phyloP scores from a whole-genome alignment of 129 eudicot genomes.

The Centella asiatica region DNA sequence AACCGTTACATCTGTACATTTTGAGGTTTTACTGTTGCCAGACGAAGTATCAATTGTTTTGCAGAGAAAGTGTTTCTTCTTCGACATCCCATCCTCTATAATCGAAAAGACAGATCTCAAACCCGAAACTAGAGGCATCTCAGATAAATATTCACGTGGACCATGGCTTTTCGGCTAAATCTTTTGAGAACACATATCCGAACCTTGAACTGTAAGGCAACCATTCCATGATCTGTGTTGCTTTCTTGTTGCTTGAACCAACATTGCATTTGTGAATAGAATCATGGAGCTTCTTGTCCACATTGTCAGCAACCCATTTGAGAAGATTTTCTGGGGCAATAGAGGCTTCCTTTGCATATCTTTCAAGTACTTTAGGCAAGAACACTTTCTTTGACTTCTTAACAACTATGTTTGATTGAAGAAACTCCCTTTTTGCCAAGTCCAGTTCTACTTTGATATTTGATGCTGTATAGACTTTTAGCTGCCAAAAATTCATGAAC shows the following conservation, averaged over 20 bases:
- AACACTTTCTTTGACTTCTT: conserved; percentile 67
- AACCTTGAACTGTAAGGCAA: conserved; percentile 64
- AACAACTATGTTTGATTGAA: conserved; percentile 61
- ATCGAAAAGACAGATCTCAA: background rate
- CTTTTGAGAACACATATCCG: conserved; percentile 46
- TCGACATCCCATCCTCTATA: no score
- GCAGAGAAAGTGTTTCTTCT: no score
- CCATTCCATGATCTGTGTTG: conserved; percentile 61
- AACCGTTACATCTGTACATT: background rate
- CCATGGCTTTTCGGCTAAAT: conserved; percentile 56
- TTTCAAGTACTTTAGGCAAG: conserved; percentile 62
- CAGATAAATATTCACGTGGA: conserved; percentile 45
- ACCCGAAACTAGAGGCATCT: background rate
- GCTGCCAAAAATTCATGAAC: conserved; percentile 23
- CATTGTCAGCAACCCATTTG: conserved; percentile 49
- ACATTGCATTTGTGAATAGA: conserved; percentile 49
- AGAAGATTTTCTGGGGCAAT: conserved; percentile 53
- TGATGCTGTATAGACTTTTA: conserved; percentile 65
- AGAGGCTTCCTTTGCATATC: conserved; percentile 58
- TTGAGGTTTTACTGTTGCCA: background rate
- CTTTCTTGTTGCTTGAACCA: conserved; percentile 28
- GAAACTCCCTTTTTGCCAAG: conserved; percentile 57
- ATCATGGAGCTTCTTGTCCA: conserved; percentile 53
- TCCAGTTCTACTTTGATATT: conserved; percentile 61
- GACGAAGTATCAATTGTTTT: no score